Evolutionary conservation across 2,329 filamentous ascomycete species (phyloP).

Genomic region (Fusarium verrucosum): DNA sequence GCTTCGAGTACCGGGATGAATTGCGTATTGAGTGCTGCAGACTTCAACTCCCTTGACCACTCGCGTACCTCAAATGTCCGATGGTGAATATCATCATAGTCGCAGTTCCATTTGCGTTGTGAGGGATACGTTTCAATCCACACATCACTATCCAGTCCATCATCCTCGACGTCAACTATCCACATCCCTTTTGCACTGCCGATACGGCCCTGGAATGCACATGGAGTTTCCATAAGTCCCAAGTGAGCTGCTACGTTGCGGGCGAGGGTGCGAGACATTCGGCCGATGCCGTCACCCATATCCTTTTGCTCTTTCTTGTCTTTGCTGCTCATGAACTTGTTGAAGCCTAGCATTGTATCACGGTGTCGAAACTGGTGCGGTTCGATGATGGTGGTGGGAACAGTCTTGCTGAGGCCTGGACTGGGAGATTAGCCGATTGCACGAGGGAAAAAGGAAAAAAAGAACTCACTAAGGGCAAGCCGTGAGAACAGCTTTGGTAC

Average conservation of each 20-base stretch:
- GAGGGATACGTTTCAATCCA: constrained; percentile 75
- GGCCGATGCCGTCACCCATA: constrained; percentile 74
- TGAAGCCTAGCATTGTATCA: constrained; percentile 8
- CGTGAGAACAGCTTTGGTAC: constrained; percentile 68
- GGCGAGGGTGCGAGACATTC: constrained; percentile 70
- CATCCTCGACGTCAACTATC: constrained; percentile 66
- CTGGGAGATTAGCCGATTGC: neutral
- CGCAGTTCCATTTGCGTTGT: constrained; percentile 73
- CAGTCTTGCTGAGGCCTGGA: constrained; percentile 63
- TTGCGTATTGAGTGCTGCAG: constrained; percentile 71
- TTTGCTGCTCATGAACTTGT: constrained; percentile 70
- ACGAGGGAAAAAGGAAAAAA: too few species aligned
- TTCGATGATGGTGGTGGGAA: constrained; percentile 57
- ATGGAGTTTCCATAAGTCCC: constrained; percentile 64
- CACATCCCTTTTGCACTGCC: constrained; percentile 81
- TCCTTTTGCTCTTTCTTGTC: constrained; percentile 46
- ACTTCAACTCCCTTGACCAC: constrained; percentile 44
- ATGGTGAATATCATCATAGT: constrained; percentile 58
- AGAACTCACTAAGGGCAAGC: constrained; percentile 60
- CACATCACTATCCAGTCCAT: constrained; percentile 52
- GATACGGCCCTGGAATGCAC: constrained; percentile 74
- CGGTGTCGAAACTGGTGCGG: constrained; percentile 54
- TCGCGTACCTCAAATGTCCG: constrained; percentile 73
- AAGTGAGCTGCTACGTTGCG: constrained; percentile 60
- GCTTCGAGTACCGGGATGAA: constrained; percentile 75